Percentiles rank a stretch among this genome's conserved stretches.
Evolutionary conservation across 805 yeast genomes (phyloP).

Genomic region (Candida saitoana): DNA sequence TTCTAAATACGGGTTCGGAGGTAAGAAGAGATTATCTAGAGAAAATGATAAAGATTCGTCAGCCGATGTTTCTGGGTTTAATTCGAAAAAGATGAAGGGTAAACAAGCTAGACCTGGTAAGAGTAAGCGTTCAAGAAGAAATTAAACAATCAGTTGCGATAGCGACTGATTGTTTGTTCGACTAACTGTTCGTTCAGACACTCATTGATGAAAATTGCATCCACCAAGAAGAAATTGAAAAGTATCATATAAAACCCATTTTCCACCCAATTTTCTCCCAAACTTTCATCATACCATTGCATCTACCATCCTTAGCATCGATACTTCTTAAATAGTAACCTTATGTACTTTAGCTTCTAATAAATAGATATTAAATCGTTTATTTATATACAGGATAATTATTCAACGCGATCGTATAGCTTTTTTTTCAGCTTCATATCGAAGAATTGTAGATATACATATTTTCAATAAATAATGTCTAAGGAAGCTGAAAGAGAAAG

Average conservation of each 20-base stretch:
- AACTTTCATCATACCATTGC: background rate
- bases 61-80: constrained; percentile 60
- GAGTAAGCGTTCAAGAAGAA: constrained; percentile 35
- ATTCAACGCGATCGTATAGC: constrained; percentile 3
- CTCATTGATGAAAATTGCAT: too few species aligned
- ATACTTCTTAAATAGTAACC: background rate
- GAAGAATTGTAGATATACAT: background rate
- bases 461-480: constrained; percentile 8
- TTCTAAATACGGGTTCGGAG: constrained; percentile 72
- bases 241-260: background rate
- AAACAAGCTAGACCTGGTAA: constrained; percentile 35
- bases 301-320: too few species aligned
- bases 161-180: too few species aligned
- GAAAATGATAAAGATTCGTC: constrained; percentile 71
- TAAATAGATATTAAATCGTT: background rate
- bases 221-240: too few species aligned
- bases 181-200: too few species aligned
- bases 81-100: constrained; percentile 49
- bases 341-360: background rate
- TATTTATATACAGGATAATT: background rate
- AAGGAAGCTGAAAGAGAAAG: constrained; percentile 45
- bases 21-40: constrained; percentile 69
- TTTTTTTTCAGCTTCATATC: too few species aligned
- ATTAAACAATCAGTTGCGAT: too few species aligned
- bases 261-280: background rate